A percentile compares a stretch with the other conserved stretches of the same genome.
phyloP scores from a whole-genome alignment of 305 asterid species.

The Withania somnifera region DNA sequence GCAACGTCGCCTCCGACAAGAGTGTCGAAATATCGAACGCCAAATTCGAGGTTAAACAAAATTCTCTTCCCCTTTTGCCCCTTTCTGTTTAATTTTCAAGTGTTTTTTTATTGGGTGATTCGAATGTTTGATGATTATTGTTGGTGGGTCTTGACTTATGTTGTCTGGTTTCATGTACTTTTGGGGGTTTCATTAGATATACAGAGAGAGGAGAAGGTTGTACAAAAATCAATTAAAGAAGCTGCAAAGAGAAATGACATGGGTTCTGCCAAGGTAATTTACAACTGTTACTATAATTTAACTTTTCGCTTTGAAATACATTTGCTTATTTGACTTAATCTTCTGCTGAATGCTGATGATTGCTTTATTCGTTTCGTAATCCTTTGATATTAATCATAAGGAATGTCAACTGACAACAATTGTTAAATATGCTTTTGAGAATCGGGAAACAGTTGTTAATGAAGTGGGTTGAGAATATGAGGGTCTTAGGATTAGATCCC shows the following conservation, averaged over 20 bases:
- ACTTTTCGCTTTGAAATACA: background rate
- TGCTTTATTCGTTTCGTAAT: background rate
- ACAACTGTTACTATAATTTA: background rate
- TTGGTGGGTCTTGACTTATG: background rate
- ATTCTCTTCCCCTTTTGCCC: background rate
- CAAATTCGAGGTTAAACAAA: conserved; percentile 63
- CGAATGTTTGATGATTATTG: background rate
- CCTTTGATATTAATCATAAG: background rate
- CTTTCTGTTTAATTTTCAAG: background rate
- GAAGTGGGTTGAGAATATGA: too few species aligned
- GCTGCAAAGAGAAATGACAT: conserved; percentile 85
- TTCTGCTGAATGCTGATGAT: background rate
- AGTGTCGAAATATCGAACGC: conserved; percentile 79
- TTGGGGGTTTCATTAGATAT: conserved; percentile 44
- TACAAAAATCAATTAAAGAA: conserved; percentile 85
- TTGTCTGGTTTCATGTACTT: conserved; percentile 1
- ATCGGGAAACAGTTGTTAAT: too few species aligned
- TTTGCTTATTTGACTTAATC: background rate
- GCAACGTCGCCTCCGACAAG: conserved; percentile 96
- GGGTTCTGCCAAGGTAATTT: conserved; percentile 84
- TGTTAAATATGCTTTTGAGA: background rate
- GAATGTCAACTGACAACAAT: background rate
- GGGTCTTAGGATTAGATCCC: too few species aligned
- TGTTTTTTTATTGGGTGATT: background rate
- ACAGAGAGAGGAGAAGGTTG: conserved; percentile 82